Evolutionary conservation across 2,329 filamentous ascomycete species (phyloP).

Genomic region (Claviceps capensis): DNA sequence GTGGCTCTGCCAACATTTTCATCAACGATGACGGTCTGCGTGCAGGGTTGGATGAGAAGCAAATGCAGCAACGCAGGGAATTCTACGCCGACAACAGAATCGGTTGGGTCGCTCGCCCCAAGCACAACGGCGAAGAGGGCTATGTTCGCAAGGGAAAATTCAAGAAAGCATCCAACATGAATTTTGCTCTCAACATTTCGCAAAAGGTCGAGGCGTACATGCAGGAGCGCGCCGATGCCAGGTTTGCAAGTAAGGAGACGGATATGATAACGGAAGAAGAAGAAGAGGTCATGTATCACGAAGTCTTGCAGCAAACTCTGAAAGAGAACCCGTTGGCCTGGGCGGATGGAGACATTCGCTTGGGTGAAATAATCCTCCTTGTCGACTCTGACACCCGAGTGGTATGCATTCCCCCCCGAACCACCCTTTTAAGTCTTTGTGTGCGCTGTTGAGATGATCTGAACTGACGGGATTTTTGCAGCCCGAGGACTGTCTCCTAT

Average conservation of each 20-base stretch:
- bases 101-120: conserved; percentile 32
- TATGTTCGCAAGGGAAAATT: conserved; percentile 49
- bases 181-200: conserved; percentile 50
- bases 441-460: not conserved
- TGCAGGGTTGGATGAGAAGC: conserved; percentile 27
- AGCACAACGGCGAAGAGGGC: conserved; percentile 30
- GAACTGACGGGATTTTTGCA: not conserved
- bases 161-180: conserved; percentile 68
- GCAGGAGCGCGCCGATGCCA: conserved; percentile 15
- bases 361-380: conserved; percentile 51
- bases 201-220: conserved; percentile 49
- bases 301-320: conserved; percentile 34
- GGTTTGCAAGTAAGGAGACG: conserved; percentile 6
- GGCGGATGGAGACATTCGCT: conserved; percentile 46
- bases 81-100: conserved; percentile 37
- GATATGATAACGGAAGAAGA: conserved; percentile 14
- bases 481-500: conserved; percentile 52
- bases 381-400: conserved; percentile 58
- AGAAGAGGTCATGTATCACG: conserved; percentile 34
- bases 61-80: conserved; percentile 27
- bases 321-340: conserved; percentile 32
- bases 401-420: conserved; percentile 2
- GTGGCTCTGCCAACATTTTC: conserved; percentile 37
- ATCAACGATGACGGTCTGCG: conserved; percentile 52
- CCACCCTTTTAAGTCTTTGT: too few relatives aligned